phyloP scores from a whole-genome alignment of 345 rosid genomes.

The Acer campestre region DNA sequence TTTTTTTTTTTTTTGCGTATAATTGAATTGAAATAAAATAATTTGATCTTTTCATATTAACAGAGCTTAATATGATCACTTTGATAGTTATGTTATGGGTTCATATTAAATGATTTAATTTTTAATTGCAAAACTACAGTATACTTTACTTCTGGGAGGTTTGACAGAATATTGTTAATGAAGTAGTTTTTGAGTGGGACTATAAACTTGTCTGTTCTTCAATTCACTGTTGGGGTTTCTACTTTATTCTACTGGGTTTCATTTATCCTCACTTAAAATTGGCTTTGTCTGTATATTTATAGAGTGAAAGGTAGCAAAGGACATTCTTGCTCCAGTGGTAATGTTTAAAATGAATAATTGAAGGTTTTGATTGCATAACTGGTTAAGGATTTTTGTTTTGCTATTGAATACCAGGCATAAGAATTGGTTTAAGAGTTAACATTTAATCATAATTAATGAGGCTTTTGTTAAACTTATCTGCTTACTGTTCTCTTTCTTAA shows the following conservation, averaged over 20 bases:
- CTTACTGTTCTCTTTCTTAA: not conserved
- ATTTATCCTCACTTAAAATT: not conserved
- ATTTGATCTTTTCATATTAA: not conserved
- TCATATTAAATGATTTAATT: not conserved
- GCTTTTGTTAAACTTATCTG: not conserved
- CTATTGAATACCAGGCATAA: too few species aligned
- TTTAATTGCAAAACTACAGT: not conserved
- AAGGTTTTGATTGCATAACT: not conserved
- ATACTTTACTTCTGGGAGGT: not conserved
- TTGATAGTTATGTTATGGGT: not conserved
- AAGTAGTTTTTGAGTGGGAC: not conserved
- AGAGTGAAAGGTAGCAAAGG: not conserved
- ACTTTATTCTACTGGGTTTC: not conserved
- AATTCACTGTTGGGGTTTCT: too few species aligned
- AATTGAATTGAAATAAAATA: not conserved
- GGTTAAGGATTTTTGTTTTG: too few species aligned
- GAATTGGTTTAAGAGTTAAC: not conserved
- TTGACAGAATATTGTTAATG: not conserved
- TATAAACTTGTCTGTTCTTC: not conserved
- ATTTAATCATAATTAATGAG: not conserved
- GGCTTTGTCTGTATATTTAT: not conserved
- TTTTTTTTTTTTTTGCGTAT: not conserved
- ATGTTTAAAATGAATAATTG: not conserved
- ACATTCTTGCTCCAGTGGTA: not conserved
- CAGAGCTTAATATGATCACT: not conserved